A percentile compares a stretch with the other conserved stretches of the same genome.
Evolutionary conservation across 768 basidiomycete species (phyloP).

Genomic region (Boletus pseudopeckii): DNA sequence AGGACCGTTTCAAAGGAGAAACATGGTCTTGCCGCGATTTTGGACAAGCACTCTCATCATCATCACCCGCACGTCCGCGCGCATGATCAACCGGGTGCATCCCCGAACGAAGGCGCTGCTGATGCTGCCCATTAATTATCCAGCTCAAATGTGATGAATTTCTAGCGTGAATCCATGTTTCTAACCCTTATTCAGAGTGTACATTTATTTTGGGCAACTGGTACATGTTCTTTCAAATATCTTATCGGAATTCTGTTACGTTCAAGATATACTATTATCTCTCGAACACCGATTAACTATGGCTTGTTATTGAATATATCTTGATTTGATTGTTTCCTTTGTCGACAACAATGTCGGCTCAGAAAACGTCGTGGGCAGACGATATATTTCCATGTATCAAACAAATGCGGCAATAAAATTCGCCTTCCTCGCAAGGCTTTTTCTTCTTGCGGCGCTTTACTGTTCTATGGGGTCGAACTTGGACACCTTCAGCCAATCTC

Average conservation of each 20-base stretch:
- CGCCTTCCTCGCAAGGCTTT: too few relatives aligned
- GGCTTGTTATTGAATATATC: too few relatives aligned
- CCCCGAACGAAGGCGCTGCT: neutral
- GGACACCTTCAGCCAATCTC: too few relatives aligned
- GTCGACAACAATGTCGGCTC: too few relatives aligned
- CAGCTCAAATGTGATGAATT: neutral
- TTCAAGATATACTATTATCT: neutral
- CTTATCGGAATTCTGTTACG: neutral
- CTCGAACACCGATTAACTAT: neutral
- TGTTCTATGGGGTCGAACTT: too few relatives aligned
- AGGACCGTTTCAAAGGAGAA: slow-evolving; percentile 29
- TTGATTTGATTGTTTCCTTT: too few relatives aligned
- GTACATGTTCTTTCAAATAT: neutral
- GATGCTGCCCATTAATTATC: neutral
- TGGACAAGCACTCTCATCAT: slow-evolving; percentile 30
- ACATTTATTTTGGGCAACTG: neutral
- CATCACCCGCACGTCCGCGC: neutral
- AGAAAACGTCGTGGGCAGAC: too few relatives aligned
- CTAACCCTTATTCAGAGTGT: neutral
- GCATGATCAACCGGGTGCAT: neutral
- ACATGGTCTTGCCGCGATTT: slow-evolving; percentile 29
- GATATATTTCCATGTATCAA: too few relatives aligned
- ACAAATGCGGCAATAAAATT: too few relatives aligned
- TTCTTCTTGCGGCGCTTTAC: too few relatives aligned
- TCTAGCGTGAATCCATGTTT: neutral